These are phyloP conservation scores for Blastocystis sp. DNA, from an alignment of 352 stramenopile genomes.

Conservation along the genomic window DNA sequence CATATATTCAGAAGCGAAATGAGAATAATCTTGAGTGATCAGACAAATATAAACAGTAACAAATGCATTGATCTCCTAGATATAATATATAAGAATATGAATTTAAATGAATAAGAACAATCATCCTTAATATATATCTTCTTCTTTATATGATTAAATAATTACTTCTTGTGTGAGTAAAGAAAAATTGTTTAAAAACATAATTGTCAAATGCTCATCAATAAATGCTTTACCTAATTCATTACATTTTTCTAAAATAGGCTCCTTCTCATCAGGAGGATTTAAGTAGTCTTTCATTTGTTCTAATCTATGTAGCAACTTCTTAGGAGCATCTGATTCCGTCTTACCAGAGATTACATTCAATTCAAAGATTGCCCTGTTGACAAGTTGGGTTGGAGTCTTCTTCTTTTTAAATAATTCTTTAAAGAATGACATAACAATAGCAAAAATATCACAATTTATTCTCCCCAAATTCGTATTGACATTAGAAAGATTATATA, in stretches of 20 bases:
- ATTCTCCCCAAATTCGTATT: too few species aligned
- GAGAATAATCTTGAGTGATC: slow-evolving; percentile 30
- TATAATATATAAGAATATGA: too few species aligned
- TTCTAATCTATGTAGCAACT: slow-evolving; percentile 2
- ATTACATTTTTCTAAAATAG: slow-evolving; percentile 19
- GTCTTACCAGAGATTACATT: slow-evolving; percentile 10
- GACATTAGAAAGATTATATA: too few species aligned
- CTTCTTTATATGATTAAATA: neutral
- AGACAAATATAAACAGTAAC: slow-evolving; percentile 22
- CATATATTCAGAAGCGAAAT: slow-evolving; percentile 34
- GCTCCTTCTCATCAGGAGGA: neutral
- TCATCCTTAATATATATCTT: too few species aligned
- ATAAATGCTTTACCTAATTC: slow-evolving; percentile 31
- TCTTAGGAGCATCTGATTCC: slow-evolving; percentile 5
- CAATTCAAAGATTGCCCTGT: slow-evolving; percentile 15
- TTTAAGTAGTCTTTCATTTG: slow-evolving; percentile 29
- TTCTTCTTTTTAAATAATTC: slow-evolving; percentile 8
- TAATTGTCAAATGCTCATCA: slow-evolving; percentile 22
- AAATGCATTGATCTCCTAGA: slow-evolving; percentile 29
- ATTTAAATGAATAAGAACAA: too few species aligned
- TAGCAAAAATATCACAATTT: too few species aligned
- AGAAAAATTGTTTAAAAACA: slow-evolving; percentile 22
- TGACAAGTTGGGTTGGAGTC: slow-evolving; percentile 12
- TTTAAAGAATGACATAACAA: too few species aligned
- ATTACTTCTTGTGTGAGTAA: slow-evolving; percentile 14